Evolutionary conservation across 331 rosid species (phyloP).

Genomic region (Rosa hybrid): DNA sequence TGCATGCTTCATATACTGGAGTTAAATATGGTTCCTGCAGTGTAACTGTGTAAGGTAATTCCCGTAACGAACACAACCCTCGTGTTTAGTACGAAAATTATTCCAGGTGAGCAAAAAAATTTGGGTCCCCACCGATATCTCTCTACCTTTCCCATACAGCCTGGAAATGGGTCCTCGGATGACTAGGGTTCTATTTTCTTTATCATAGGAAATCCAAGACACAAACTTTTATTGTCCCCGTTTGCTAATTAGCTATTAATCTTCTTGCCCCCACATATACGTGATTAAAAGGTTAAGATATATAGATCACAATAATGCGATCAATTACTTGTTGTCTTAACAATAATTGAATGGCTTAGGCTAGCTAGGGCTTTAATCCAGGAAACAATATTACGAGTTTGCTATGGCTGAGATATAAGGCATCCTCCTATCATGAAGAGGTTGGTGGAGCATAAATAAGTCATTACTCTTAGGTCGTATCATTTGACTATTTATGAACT

Average conservation of each 20-base stretch:
- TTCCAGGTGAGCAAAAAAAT: neutral
- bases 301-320: slow-evolving; percentile 7
- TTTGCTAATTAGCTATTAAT: neutral
- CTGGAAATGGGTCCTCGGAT: slow-evolving; percentile 36
- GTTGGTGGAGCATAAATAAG: neutral
- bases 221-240: neutral
- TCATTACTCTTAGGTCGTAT: neutral
- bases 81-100: neutral
- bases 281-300: neutral
- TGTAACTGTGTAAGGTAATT: too few relatives aligned
- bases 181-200: slow-evolving; percentile 2
- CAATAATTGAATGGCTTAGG: neutral
- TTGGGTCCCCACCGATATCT: slow-evolving; percentile 2
- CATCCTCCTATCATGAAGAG: neutral
- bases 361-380: neutral
- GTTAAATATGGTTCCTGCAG: neutral
- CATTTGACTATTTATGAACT: neutral
- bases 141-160: slow-evolving; percentile 27
- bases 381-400: neutral
- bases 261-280: neutral
- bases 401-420: neutral
- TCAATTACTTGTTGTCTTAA: neutral
- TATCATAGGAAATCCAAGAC: neutral
- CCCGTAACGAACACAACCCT: neutral
- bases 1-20: neutral